A percentile compares a stretch with the other conserved stretches of the same genome.
phyloP scores from a whole-genome alignment of 2,329 filamentous ascomycete genomes.

The Xylaria sp. region DNA sequence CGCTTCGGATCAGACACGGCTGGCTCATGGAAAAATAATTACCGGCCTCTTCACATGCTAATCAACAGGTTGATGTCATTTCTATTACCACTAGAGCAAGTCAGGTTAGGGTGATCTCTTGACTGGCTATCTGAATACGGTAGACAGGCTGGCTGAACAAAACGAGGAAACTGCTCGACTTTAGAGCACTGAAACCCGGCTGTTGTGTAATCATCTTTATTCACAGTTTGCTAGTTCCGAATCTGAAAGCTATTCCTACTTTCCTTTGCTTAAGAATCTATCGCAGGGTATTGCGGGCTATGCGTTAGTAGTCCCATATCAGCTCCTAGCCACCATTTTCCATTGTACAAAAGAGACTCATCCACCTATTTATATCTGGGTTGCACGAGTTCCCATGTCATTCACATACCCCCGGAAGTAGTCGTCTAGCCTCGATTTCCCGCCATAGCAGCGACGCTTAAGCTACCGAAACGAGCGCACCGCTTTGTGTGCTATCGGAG shows the following conservation, averaged over 20 bases:
- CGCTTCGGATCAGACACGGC: background rate
- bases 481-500: slow-evolving; percentile 60
- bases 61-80: background rate
- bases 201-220: slow-evolving; percentile 17
- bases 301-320: slow-evolving; percentile 5
- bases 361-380: slow-evolving; percentile 21
- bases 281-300: slow-evolving; percentile 30
- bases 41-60: background rate
- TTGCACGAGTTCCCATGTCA: background rate
- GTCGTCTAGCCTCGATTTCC: background rate
- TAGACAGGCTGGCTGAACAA: background rate
- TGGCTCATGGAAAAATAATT: background rate
- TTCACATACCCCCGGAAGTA: background rate
- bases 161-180: background rate
- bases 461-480: slow-evolving; percentile 58
- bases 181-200: slow-evolving; percentile 1
- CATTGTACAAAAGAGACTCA: slow-evolving; percentile 29
- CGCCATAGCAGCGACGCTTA: background rate
- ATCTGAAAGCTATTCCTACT: slow-evolving; percentile 11
- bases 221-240: slow-evolving; percentile 15
- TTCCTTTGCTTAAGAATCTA: slow-evolving; percentile 18
- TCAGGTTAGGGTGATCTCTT: background rate
- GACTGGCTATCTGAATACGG: background rate
- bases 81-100: background rate
- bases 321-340: background rate